phyloP scores from a whole-genome alignment of 163 green algal species.

The Scenedesmus sp. region DNA sequence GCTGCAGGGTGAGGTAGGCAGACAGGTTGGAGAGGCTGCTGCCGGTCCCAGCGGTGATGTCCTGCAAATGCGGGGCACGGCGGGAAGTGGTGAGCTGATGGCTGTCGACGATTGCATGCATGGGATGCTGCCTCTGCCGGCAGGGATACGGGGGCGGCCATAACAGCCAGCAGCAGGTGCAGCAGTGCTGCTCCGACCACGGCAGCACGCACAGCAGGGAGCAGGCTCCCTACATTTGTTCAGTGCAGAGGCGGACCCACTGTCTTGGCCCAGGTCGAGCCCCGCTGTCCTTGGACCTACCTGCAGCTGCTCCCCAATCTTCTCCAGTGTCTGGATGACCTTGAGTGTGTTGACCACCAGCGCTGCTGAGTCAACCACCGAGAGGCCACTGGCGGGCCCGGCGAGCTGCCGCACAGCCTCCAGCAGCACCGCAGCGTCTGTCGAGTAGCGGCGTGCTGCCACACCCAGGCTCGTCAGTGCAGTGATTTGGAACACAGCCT shows the following conservation, averaged over 20 bases:
- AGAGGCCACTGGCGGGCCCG: constrained; percentile 38
- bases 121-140: background rate
- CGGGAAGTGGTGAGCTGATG: too few species aligned
- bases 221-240: too few species aligned
- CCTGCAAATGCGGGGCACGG: background rate
- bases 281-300: background rate
- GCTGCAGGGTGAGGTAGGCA: constrained; percentile 75
- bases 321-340: constrained; percentile 66
- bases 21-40: constrained; percentile 76
- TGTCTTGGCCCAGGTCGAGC: too few species aligned
- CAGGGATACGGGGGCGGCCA: too few species aligned
- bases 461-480: background rate
- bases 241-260: too few species aligned
- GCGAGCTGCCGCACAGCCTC: constrained; percentile 71
- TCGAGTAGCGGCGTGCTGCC: constrained; percentile 64
- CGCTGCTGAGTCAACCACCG: constrained; percentile 67
- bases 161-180: too few species aligned
- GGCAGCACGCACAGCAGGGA: background rate
- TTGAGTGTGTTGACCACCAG: constrained; percentile 73
- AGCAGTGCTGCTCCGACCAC: too few species aligned
- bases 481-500: constrained; percentile 41
- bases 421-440: constrained; percentile 72
- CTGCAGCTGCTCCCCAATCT: constrained; percentile 59
- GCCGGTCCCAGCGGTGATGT: constrained; percentile 27
- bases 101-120: background rate